phyloP scores from a whole-genome alignment of 1,284 basidiomycete genomes.

The Sporisorium sorghi region DNA sequence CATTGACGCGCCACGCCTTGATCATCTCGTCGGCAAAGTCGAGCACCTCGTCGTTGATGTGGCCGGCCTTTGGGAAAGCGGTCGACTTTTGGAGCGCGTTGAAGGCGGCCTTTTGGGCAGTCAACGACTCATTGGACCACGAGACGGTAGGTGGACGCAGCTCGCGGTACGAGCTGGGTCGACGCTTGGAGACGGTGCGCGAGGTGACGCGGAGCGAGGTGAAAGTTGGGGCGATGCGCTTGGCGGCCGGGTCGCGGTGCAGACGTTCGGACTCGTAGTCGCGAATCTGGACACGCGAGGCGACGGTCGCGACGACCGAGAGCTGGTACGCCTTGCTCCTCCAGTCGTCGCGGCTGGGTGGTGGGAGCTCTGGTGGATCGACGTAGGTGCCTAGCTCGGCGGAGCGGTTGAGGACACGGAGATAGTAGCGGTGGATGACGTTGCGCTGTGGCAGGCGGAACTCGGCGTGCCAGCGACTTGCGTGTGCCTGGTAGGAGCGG shows the following conservation, averaged over 20 bases:
- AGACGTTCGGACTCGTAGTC: conserved; percentile 58
- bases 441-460: conserved; percentile 66
- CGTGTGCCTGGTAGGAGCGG: conserved; percentile 66
- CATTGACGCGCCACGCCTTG: conserved; percentile 78
- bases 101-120: conserved; percentile 48
- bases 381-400: conserved; percentile 49
- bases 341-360: conserved; percentile 54
- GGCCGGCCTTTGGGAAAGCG: conserved; percentile 84
- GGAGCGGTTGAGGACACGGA: conserved; percentile 56
- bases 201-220: conserved; percentile 45
- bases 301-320: conserved; percentile 52
- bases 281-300: conserved; percentile 57
- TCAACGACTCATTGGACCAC: conserved; percentile 63
- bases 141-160: conserved; percentile 45
- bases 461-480: conserved; percentile 59
- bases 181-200: conserved; percentile 60
- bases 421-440: conserved; percentile 62
- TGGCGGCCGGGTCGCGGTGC: conserved; percentile 44
- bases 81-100: conserved; percentile 72
- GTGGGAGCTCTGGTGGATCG: conserved; percentile 44
- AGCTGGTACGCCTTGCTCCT: conserved; percentile 61
- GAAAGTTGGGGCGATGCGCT: conserved; percentile 29
- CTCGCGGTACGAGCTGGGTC: conserved; percentile 47
- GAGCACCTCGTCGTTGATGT: conserved; percentile 82
- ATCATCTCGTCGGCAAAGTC: conserved; percentile 85